Base-by-base conservation (phyloP, 768 basidiomycete genomes). In the Tulasnella sp. region DNA sequence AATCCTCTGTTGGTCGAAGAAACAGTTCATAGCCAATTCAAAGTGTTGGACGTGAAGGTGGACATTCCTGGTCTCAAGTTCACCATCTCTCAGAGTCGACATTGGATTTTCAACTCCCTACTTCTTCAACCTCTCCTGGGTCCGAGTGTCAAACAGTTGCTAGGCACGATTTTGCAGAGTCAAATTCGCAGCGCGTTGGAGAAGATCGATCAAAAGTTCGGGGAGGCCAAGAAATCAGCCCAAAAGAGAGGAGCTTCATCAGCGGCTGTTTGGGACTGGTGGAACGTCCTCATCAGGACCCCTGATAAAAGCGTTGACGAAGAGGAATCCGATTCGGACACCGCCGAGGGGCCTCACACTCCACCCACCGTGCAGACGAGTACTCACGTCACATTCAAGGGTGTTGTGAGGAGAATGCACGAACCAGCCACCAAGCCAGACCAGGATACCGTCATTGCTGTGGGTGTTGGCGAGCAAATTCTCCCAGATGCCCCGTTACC, bases 41-140 rank as follows among this genome's bases (percentile, higher is more conserved):
- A 29, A 9, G 49, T 51, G 20, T 7, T 41, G 25, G 49, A 51
- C 39, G 32, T 42, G 15, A 27, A 27, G 31, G 52, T 42, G 13
- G 52, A 53, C 25, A 37, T 37, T 16, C 43, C 52, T 2, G 52
- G 52, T 5, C 29, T 53, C 32, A n/a, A 19, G 16, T 46, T 53
- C 33, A 37, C 32, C 12, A 45, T 53, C 44, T 25, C 27, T 5
- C 45, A 45, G 43, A 32, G 28, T 6, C 32, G 43, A 5, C 52
- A 53, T 27, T 53, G 52, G 52, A 45, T 53, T 33, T 45, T 53
- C 43, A 53, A 53, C 24, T 37, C 42, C 29, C 12, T 53, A 13
- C 32, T 53, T 12, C 47, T 48, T n/a, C 47, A 48, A 28, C 47
- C 47, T 5, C 27, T 48, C 4, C 24, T 48, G 33, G 47, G 47